Percentiles rank a stretch among this genome's conserved stretches.
phyloP scores from a whole-genome alignment of 148 eudicot species.

The Vaccinium myrtillus region DNA sequence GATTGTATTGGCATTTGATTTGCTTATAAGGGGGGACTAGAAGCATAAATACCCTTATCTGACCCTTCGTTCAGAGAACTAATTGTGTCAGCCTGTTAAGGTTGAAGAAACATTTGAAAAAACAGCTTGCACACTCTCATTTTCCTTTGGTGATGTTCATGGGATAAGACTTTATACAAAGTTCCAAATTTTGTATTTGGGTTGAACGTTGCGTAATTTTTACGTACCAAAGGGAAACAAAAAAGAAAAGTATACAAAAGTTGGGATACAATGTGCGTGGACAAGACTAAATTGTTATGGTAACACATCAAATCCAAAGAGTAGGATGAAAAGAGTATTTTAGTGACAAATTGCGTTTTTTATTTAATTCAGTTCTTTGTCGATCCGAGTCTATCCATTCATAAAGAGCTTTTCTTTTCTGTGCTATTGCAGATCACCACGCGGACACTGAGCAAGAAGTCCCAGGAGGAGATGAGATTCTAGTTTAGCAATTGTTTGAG shows the following conservation, averaged over 20 bases:
- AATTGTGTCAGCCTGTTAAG: neutral
- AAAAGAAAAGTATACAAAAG: neutral
- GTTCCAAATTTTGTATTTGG: neutral
- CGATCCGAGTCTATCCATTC: neutral
- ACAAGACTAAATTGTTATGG: neutral
- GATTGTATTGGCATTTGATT: too few species aligned
- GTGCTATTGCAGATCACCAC: constrained; percentile 49
- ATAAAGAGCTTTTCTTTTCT: neutral
- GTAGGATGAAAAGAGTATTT: neutral
- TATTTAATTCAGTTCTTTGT: neutral
- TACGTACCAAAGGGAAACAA: neutral
- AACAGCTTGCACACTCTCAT: neutral
- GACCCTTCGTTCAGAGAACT: neutral
- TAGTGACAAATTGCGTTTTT: neutral
- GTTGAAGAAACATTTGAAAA: neutral
- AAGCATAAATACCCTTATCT: neutral
- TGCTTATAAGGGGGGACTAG: neutral
- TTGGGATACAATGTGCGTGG: neutral
- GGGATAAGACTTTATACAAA: neutral
- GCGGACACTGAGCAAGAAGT: constrained; percentile 67
- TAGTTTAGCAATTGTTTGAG: constrained; percentile 23
- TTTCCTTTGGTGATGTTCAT: neutral
- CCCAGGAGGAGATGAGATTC: constrained; percentile 58
- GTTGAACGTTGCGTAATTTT: neutral
- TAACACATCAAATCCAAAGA: neutral